These are phyloP conservation scores for Debaryomyces udenii DNA, from an alignment of 1,139 yeast species.

Conservation along the genomic window DNA sequence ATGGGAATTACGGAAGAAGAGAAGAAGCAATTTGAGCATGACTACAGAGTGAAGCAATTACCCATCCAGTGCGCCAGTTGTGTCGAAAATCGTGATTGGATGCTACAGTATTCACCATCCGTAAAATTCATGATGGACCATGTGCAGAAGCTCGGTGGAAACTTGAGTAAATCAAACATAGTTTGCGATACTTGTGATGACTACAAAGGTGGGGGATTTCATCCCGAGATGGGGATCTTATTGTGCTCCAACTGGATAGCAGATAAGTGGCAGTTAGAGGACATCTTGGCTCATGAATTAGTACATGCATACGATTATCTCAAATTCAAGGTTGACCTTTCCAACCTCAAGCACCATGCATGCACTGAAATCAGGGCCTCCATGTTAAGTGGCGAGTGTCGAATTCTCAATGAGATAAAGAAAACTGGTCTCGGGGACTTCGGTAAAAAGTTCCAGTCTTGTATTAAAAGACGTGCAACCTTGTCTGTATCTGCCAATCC, in stretches of 20 bases:
- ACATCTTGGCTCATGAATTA: conserved; percentile 87
- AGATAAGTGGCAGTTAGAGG: conserved; percentile 84
- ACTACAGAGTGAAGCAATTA: conserved; percentile 49
- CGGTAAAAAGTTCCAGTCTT: conserved; percentile 83
- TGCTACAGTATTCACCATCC: conserved; percentile 77
- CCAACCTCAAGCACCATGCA: conserved; percentile 87
- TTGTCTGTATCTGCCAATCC: conserved; percentile 88
- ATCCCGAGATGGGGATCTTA: conserved; percentile 84
- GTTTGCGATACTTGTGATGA: conserved; percentile 86
- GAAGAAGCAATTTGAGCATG: conserved; percentile 59
- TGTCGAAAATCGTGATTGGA: conserved; percentile 76
- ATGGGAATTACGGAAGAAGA: conserved; percentile 61
- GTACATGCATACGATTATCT: conserved; percentile 92
- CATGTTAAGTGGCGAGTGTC: conserved; percentile 91
- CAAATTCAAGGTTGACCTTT: conserved; percentile 84
- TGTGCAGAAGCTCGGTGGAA: conserved; percentile 69
- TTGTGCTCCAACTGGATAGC: conserved; percentile 84
- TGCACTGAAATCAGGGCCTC: conserved; percentile 96
- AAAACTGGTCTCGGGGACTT: conserved; percentile 64
- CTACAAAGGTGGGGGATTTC: conserved; percentile 89
- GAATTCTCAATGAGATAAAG: conserved; percentile 82
- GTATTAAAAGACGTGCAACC: conserved; percentile 86
- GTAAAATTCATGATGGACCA: conserved; percentile 89
- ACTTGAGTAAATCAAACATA: conserved; percentile 49
- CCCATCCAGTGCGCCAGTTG: conserved; percentile 65